phyloP scores from a whole-genome alignment of 345 rosid genomes.

The Populus ilicifolia region DNA sequence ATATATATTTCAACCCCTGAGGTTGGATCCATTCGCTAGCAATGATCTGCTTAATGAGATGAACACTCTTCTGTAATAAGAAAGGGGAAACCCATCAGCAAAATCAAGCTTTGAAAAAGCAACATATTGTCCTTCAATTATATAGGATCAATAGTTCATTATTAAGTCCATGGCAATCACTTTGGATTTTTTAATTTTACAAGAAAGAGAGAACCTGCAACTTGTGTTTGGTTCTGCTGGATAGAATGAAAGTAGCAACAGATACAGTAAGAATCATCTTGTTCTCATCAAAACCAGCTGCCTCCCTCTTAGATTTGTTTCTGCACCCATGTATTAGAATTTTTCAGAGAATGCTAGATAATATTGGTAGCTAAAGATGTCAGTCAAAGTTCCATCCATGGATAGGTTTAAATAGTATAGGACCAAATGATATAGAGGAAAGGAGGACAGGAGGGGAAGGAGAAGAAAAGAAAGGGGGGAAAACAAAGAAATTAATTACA shows the following conservation, averaged over 20 bases:
- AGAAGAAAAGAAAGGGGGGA: too few species aligned
- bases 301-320: constrained; percentile 39
- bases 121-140: neutral
- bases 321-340: constrained; percentile 33
- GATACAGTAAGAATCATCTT: constrained; percentile 45
- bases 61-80: constrained; percentile 50
- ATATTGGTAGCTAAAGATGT: neutral
- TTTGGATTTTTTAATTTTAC: constrained; percentile 10
- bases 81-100: constrained; percentile 24
- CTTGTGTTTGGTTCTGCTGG: constrained; percentile 46
- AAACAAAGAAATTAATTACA: too few species aligned
- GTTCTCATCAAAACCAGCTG: constrained; percentile 40
- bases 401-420: too few species aligned
- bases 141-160: neutral
- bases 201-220: constrained; percentile 46
- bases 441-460: too few species aligned
- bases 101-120: constrained; percentile 19
- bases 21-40: constrained; percentile 56
- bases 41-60: constrained; percentile 48
- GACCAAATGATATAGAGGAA: too few species aligned
- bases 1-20: constrained; percentile 61
- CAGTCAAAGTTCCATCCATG: neutral
- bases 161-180: neutral
- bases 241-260: constrained; percentile 72
- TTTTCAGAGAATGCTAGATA: neutral